Conservation (phyloP, 257 asterid species). For the Solanum rostratum region DNA sequence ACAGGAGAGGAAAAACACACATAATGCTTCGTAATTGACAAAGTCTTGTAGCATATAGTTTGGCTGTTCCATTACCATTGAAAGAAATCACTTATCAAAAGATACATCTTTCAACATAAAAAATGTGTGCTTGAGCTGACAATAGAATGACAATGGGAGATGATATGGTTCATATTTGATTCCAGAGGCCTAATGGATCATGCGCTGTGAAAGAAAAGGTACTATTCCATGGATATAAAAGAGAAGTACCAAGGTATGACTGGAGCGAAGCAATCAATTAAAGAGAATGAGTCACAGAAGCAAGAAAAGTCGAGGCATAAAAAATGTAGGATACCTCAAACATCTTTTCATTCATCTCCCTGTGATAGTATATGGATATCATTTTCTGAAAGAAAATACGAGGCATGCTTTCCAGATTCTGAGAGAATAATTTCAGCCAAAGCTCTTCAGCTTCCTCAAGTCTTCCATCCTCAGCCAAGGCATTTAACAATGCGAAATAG, state of each 20-base stretch:
- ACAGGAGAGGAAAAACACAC: not conserved
- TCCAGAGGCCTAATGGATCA: not conserved
- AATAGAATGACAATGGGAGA: not conserved
- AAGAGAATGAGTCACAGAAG: not conserved
- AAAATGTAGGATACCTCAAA: conserved; percentile 52
- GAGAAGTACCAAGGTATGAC: not conserved
- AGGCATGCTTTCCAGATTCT: conserved; percentile 83
- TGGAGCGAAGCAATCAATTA: not conserved
- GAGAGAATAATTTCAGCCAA: conserved; percentile 63
- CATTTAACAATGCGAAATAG: conserved; percentile 67
- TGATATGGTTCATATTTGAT: not conserved
- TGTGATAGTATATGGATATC: conserved; percentile 54
- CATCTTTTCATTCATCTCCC: conserved; percentile 75
- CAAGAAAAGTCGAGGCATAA: not conserved
- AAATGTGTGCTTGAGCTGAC: not conserved
- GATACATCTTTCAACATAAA: not conserved
- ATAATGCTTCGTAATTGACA: not conserved
- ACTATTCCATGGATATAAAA: not conserved
- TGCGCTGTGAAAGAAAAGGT: not conserved
- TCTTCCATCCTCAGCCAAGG: conserved; percentile 86
- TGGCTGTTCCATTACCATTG: not conserved
- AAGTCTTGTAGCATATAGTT: not conserved
- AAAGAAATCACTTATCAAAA: not conserved
- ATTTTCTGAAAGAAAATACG: conserved; percentile 78
- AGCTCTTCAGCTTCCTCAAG: conserved; percentile 90